These are phyloP conservation scores for Apiotrichum siamense DNA, from an alignment of 1,284 basidiomycete species.

Conservation along the genomic window DNA sequence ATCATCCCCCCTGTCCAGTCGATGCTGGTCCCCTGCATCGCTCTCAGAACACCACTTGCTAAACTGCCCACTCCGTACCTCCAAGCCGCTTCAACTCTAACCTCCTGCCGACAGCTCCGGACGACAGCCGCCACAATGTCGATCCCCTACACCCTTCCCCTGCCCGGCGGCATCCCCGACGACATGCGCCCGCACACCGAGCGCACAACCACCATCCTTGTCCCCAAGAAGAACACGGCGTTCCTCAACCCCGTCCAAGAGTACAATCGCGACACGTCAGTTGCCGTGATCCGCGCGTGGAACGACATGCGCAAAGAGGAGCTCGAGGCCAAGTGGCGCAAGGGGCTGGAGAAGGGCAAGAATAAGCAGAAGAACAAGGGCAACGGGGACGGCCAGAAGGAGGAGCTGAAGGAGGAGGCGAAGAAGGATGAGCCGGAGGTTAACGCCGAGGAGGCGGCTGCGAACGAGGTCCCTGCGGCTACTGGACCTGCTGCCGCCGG, in stretches of 20 bases:
- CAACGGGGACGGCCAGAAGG: constrained; percentile 9
- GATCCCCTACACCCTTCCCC: constrained; percentile 33
- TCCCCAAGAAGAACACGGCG: constrained; percentile 67
- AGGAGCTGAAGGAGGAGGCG: constrained; percentile 1
- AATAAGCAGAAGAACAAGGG: constrained; percentile 3
- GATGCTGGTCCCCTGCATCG: no score
- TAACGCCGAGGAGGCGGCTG: constrained; percentile 11
- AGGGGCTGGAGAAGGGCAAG: constrained; percentile 29
- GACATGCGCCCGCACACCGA: constrained; percentile 77
- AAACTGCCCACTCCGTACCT: no score
- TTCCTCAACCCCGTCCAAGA: constrained; percentile 98
- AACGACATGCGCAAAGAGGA: constrained; percentile 53
- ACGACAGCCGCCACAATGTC: constrained; percentile 1
- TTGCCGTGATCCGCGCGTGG: constrained; percentile 76
- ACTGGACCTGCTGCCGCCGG: constrained; percentile 18
- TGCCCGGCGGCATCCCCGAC: constrained; percentile 54
- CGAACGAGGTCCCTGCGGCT: neutral
- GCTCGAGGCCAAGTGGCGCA: constrained; percentile 53
- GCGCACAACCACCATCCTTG: constrained; percentile 73
- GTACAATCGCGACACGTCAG: constrained; percentile 92
- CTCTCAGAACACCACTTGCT: no score
- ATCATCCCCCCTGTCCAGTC: constrained; percentile 1
- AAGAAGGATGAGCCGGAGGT: constrained; percentile 4
- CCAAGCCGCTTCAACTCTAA: neutral
- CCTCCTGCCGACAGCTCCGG: neutral